phyloP scores from a whole-genome alignment of 192 early-diverging fungal species.

The Coemansia brasiliensis region DNA sequence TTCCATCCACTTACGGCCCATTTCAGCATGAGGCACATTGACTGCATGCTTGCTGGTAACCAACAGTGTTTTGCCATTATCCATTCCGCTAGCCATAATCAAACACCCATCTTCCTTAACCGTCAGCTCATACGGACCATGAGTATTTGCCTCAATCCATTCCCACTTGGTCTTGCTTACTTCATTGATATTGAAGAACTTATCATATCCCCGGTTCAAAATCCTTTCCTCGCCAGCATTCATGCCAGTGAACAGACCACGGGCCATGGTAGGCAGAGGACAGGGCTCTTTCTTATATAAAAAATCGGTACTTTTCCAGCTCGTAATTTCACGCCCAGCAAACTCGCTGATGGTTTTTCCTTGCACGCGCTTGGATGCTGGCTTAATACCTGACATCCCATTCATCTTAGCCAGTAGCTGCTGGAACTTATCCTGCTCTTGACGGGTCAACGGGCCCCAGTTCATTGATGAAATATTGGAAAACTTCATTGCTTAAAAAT shows the following conservation, averaged over 20 bases:
- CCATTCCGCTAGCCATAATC: slow-evolving; percentile 74
- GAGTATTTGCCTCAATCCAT: slow-evolving; percentile 61
- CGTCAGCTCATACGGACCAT: slow-evolving; percentile 87
- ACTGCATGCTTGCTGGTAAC: slow-evolving; percentile 87
- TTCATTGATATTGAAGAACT: slow-evolving; percentile 91
- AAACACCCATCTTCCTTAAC: slow-evolving; percentile 98
- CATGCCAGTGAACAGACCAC: slow-evolving; percentile 77
- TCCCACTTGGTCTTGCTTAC: slow-evolving; percentile 62
- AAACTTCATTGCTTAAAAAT: neutral
- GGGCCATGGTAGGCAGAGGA: slow-evolving; percentile 70
- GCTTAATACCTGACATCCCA: slow-evolving; percentile 8
- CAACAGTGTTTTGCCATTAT: slow-evolving; percentile 61
- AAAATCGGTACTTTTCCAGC: slow-evolving; percentile 71
- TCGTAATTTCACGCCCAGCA: slow-evolving; percentile 29
- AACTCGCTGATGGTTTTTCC: slow-evolving; percentile 28
- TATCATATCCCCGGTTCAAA: slow-evolving; percentile 88
- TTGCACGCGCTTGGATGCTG: slow-evolving; percentile 42
- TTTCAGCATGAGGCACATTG: slow-evolving; percentile 55
- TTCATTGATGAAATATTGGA: neutral
- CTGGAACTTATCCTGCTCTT: slow-evolving; percentile 32
- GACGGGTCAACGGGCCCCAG: slow-evolving; percentile 10
- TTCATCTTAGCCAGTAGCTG: slow-evolving; percentile 37
- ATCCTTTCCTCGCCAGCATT: slow-evolving; percentile 51
- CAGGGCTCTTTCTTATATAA: slow-evolving; percentile 65
- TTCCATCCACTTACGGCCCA: slow-evolving; percentile 73